These are phyloP conservation scores for Exophiala xenobiotica DNA, from an alignment of 2,329 filamentous ascomycete species.

Conservation along the genomic window DNA sequence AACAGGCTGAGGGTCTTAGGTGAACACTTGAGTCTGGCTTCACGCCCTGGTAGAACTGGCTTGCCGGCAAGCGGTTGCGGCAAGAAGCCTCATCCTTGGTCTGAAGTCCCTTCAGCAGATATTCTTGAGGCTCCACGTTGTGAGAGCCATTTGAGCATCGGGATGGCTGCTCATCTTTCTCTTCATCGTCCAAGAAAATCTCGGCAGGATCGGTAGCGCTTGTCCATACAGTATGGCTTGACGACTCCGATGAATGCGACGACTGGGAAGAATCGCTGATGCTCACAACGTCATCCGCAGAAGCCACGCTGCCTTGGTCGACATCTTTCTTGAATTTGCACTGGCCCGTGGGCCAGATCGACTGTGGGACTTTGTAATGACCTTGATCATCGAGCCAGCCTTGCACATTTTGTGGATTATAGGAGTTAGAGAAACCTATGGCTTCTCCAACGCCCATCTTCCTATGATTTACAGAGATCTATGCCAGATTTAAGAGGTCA, in stretches of 20 bases:
- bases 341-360: neutral
- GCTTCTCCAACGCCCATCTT: slow-evolving; percentile 21
- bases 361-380: slow-evolving; percentile 3
- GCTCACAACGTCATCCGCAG: slow-evolving; percentile 20
- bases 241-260: slow-evolving; percentile 23
- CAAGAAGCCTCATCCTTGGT: slow-evolving; percentile 1
- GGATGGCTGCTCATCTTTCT: slow-evolving; percentile 12
- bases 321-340: slow-evolving; percentile 10
- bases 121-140: slow-evolving; percentile 17
- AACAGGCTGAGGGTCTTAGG: neutral
- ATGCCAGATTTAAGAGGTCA: neutral
- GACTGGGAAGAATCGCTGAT: slow-evolving; percentile 20
- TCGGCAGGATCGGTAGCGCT: slow-evolving; percentile 18
- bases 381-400: slow-evolving; percentile 14
- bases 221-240: slow-evolving; percentile 20
- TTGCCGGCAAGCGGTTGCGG: neutral
- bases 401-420: slow-evolving; percentile 18
- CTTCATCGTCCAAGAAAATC: slow-evolving; percentile 18
- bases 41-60: slow-evolving; percentile 3
- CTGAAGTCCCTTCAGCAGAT: slow-evolving; percentile 12
- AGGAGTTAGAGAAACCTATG: slow-evolving; percentile 10
- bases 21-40: neutral
- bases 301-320: slow-evolving; percentile 19
- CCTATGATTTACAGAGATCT: neutral
- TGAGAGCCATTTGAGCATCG: slow-evolving; percentile 1